These are phyloP conservation scores for Leonotis leonurus DNA, from an alignment of 257 asterid species.

Conservation along the genomic window DNA sequence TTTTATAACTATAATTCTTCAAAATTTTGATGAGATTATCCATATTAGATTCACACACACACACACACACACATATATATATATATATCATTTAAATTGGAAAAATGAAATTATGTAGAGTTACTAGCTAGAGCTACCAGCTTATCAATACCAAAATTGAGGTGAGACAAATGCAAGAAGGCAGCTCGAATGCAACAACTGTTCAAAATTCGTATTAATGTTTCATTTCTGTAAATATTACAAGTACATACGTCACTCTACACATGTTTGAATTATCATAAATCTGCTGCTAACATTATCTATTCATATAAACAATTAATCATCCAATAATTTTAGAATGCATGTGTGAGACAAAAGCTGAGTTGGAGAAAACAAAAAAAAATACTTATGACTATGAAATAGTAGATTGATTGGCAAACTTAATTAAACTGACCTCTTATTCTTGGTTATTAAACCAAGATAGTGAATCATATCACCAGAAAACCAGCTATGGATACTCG, in stretches of 20 bases:
- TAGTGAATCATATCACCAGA: constrained; percentile 66
- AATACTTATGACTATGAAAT: no score
- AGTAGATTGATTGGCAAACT: no score
- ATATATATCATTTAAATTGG: no score
- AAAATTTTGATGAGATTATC: no score
- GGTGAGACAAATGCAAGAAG: background rate
- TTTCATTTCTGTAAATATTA: background rate
- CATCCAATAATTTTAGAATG: background rate
- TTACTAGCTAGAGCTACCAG: no score
- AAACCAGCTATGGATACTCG: constrained; percentile 86
- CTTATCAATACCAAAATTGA: background rate
- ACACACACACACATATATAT: no score
- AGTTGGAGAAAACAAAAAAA: background rate
- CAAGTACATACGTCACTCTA: background rate
- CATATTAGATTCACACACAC: no score
- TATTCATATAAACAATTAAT: background rate
- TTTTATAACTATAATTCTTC: no score
- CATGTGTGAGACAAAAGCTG: constrained; percentile 19
- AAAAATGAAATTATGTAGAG: no score
- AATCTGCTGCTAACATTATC: background rate
- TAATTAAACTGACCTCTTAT: constrained; percentile 45
- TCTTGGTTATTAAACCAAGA: constrained; percentile 55
- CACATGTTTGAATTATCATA: background rate
- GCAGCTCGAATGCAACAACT: background rate
- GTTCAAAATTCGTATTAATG: background rate